Evolutionary conservation across 129 eudicot species (phyloP).

Genomic region (Logfia minima): DNA sequence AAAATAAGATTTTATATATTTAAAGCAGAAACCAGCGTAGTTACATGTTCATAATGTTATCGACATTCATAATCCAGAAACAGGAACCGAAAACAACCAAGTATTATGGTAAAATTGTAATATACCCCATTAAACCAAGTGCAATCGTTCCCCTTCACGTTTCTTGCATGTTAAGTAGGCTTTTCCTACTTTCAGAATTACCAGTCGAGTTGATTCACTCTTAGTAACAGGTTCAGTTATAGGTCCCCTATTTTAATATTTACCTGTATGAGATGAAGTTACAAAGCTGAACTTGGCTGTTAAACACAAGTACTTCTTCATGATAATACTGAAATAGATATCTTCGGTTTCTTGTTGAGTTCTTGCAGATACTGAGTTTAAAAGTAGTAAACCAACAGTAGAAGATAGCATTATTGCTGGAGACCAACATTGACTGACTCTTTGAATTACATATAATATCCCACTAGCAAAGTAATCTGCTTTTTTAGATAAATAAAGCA

Average conservation of each 20-base stretch:
- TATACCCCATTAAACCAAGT: not conserved
- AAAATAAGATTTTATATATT: constrained; percentile 3
- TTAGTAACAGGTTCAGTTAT: not conserved
- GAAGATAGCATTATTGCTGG: not conserved
- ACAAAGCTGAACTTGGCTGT: constrained; percentile 1
- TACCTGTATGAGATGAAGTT: not conserved
- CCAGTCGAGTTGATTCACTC: not conserved
- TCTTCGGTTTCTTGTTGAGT: not conserved
- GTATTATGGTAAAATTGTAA: not conserved
- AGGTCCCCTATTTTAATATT: not conserved
- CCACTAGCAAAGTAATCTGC: constrained; percentile 17
- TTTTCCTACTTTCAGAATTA: not conserved
- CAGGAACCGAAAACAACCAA: not conserved
- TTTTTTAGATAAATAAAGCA: not conserved
- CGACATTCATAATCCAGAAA: not conserved
- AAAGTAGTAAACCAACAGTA: not conserved
- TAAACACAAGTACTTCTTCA: constrained; percentile 14
- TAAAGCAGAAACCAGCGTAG: not conserved
- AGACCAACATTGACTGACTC: not conserved
- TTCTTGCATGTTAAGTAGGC: not conserved
- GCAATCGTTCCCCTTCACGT: not conserved
- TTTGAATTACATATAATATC: not conserved
- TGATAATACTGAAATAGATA: not conserved
- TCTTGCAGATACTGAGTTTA: constrained; percentile 8
- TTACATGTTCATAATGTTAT: constrained; percentile 11